phyloP scores from a whole-genome alignment of 306 rosid genomes.

The Clitoria ternatea region DNA sequence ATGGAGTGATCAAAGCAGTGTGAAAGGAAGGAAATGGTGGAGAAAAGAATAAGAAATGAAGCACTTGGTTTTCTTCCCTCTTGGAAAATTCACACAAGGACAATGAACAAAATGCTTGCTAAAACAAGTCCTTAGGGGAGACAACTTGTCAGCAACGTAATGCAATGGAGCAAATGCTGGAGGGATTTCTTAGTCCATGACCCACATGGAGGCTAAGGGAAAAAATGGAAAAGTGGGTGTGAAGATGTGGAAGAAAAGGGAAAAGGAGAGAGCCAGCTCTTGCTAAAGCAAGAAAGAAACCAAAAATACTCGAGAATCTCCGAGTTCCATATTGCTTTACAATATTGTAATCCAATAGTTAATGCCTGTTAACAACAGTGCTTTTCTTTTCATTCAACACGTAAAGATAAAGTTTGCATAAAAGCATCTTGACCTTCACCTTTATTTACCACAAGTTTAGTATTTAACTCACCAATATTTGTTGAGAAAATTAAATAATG shows the following conservation, averaged over 20 bases:
- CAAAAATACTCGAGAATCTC: constrained; percentile 49
- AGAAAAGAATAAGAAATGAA: constrained; percentile 18
- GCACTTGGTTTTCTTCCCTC: constrained; percentile 11
- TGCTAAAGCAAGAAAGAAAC: constrained; percentile 47
- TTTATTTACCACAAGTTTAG: constrained; percentile 39
- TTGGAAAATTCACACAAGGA: constrained; percentile 21
- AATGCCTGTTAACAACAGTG: constrained; percentile 21
- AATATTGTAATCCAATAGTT: constrained; percentile 33
- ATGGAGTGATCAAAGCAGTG: not conserved
- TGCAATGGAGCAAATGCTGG: constrained; percentile 31
- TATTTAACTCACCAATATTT: constrained; percentile 19
- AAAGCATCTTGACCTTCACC: constrained; percentile 61
- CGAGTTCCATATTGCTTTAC: constrained; percentile 30
- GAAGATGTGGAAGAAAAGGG: constrained; percentile 50
- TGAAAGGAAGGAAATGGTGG: not conserved
- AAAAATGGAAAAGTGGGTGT: constrained; percentile 56
- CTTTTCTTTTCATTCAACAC: constrained; percentile 52
- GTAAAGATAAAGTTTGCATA: constrained; percentile 63
- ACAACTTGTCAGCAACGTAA: constrained; percentile 33
- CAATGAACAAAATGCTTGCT: constrained; percentile 7
- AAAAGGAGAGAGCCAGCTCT: constrained; percentile 38
- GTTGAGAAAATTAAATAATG: not conserved
- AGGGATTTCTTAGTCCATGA: constrained; percentile 36
- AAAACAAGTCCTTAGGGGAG: constrained; percentile 14
- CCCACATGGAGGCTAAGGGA: constrained; percentile 56